Percentiles rank a stretch among this genome's conserved stretches.
Conservation (phyloP, 78 protist species). For the Bodo saltans region DNA sequence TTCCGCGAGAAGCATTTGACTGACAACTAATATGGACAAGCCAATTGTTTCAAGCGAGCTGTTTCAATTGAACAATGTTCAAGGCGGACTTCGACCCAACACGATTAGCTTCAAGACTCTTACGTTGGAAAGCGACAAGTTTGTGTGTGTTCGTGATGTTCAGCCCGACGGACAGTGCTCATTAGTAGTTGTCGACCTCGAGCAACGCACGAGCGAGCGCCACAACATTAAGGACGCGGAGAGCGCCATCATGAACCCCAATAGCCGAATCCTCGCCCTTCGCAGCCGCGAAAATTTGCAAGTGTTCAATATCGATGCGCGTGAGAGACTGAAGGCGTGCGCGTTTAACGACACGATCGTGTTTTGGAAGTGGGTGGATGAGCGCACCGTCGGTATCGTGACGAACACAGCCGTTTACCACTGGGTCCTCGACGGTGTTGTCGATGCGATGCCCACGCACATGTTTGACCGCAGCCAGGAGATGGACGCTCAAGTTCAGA, state of each 20-base stretch:
- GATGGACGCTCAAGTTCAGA: constrained; percentile 66
- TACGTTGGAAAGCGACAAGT: constrained; percentile 91
- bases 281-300: constrained; percentile 80
- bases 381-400: constrained; percentile 81
- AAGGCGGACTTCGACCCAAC: constrained; percentile 1
- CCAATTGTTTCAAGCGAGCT: neutral
- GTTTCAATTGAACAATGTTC: neutral
- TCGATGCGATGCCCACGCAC: constrained; percentile 74
- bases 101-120: constrained; percentile 74
- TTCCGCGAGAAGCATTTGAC: no score
- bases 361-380: constrained; percentile 93
- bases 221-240: constrained; percentile 63
- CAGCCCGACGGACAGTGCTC: constrained; percentile 34
- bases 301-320: constrained; percentile 89
- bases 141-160: constrained; percentile 85
- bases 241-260: constrained; percentile 94
- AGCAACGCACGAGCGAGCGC: constrained; percentile 70
- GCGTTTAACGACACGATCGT: constrained; percentile 61
- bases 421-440: constrained; percentile 87
- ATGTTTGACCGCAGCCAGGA: constrained; percentile 81
- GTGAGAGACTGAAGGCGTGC: constrained; percentile 72
- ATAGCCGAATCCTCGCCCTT: constrained; percentile 86
- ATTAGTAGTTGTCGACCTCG: constrained; percentile 59
- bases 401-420: constrained; percentile 93
- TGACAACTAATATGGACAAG: neutral